phyloP scores from a whole-genome alignment of 768 basidiomycete genomes.

The Phylloporus sp. region DNA sequence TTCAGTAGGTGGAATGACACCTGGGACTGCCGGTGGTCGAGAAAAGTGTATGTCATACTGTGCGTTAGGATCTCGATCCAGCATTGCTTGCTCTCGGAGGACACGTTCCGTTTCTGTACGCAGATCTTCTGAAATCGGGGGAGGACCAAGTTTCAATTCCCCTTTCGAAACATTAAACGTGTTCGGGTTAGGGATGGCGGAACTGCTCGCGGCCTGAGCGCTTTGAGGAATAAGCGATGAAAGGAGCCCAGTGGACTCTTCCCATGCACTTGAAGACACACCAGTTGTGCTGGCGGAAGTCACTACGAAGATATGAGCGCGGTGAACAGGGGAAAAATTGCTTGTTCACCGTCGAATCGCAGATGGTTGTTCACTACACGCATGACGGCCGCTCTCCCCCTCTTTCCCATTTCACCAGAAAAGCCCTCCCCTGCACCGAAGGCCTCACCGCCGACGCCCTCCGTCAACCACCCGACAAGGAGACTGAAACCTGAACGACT shows the following conservation, averaged over 20 bases:
- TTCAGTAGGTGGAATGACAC: conserved; percentile 59
- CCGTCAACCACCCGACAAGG: conserved; percentile 93
- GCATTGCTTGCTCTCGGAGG: conserved; percentile 74
- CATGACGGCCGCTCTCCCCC: conserved; percentile 87
- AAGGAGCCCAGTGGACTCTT: conserved; percentile 80
- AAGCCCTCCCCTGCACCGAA: conserved; percentile 76
- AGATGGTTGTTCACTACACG: conserved; percentile 92
- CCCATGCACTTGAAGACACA: conserved; percentile 64
- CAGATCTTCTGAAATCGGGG: conserved; percentile 75
- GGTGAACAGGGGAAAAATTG: background rate
- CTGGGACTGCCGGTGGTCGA: conserved; percentile 46
- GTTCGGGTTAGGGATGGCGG: conserved; percentile 53
- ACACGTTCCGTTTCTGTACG: conserved; percentile 75
- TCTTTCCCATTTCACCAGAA: conserved; percentile 72
- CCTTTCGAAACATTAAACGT: conserved; percentile 75
- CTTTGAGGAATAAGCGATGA: conserved; percentile 70
- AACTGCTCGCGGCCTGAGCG: conserved; percentile 34
- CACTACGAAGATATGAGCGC: conserved; percentile 42
- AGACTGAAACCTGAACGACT: conserved; percentile 89
- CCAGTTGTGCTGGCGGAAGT: conserved; percentile 64
- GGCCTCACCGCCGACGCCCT: conserved; percentile 84
- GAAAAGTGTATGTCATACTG: conserved; percentile 60
- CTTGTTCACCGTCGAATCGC: conserved; percentile 71
- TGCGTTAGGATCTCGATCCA: conserved; percentile 62
- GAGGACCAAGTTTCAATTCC: conserved; percentile 79